Base-by-base conservation (phyloP, 2,329 filamentous ascomycete genomes). In the Fonsecaea pugnacius region DNA sequence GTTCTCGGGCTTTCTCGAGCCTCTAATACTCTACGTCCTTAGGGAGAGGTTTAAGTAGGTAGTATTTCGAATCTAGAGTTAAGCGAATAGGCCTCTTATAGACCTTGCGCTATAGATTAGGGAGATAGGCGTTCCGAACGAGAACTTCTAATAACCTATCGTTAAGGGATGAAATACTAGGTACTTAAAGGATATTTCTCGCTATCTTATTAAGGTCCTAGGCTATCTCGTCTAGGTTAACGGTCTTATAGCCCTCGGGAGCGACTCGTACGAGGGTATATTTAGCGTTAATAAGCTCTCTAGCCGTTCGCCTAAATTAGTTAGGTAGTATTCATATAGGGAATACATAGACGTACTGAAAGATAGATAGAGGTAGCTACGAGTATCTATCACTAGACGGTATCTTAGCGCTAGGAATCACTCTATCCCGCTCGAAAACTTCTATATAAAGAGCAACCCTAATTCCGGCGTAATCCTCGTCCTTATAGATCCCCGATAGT, bases 1-100 rank as follows among this genome's bases (percentile, higher is more conserved):
- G 55, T 10, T 58, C 32, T 43, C n/a, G 32, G 35, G 55, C 55
- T n/a, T 12, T 43, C 32, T 58, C 7, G 33, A 58, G 33, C 12
- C 55, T 33, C 32, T 16, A 58, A 18, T 21, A 40, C 55, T 58
- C 16, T 2, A 58, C 55, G 2, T 46, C 55, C 55, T 40, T 30
- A 2, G 2, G 32, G 33, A 43, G 55, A 24, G 55, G 55, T 58
- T 58, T 33, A 46, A 58, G 33, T 58, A 21, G 55, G 55, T 35
- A 40, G 33, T 58, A 58, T 58, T 46, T 40, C 55, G n/a, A 58
- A 58, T 58, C 55, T 14, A 58, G 55, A 58, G 55, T 58, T 18
- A 58, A 58, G 55, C 33, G 10, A 6, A 58, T 2, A 18, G 9
- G n/a, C 10, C 32, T 55, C n/a, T n/a, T n/a, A n/a, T n/a, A n/a